Evolutionary conservation across 768 basidiomycete species (phyloP), one percentile per base, ranked within the genome.

Genomic region (Amanita inopinata): DNA sequence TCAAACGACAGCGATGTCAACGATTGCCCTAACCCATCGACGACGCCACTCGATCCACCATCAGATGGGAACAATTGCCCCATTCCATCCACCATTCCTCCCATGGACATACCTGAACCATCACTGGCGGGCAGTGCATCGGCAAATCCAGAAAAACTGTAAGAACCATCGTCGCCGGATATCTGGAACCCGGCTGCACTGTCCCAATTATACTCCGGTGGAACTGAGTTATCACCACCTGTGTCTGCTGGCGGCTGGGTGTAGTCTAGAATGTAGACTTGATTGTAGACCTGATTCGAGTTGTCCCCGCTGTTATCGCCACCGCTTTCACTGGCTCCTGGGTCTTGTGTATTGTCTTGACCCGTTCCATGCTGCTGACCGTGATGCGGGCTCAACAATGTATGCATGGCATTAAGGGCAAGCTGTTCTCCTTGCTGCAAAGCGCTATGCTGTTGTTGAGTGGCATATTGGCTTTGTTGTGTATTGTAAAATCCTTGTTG

Each of bases 401-500:
- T n/a, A n/a, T n/a, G n/a, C n/a, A n/a, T n/a, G n/a, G n/a, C n/a
- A n/a, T n/a, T n/a, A n/a, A n/a, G n/a, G n/a, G n/a, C n/a, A n/a
- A n/a, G n/a, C n/a, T n/a, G n/a, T n/a, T n/a, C n/a, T n/a, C n/a
- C n/a, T n/a, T 28, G 7, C n/a, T 28, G 27, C 27, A n/a, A n/a
- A 7, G 7, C 7, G 7, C 27, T n/a, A n/a, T n/a, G 7, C 27
- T 28, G 27, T 28, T 6, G 27, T 28, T n/a, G 7, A 28, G 7
- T n/a, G 7, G 7, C 7, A 7, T 28, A n/a, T n/a, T 28, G 27
- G 27, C n/a, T 28, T 9, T n/a, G 44, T 18, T 35, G 40, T 15
- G 28, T 37, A 17, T 43, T 46, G 10, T 41, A 51, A n/a, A 53
- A 49, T 11, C 49, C 50, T 23, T 48, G 50, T 32, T 47, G 41